Percentiles rank a stretch among this genome's conserved stretches.
Conservation (phyloP, 208 protist genomes). For the Leishmania major region DNA sequence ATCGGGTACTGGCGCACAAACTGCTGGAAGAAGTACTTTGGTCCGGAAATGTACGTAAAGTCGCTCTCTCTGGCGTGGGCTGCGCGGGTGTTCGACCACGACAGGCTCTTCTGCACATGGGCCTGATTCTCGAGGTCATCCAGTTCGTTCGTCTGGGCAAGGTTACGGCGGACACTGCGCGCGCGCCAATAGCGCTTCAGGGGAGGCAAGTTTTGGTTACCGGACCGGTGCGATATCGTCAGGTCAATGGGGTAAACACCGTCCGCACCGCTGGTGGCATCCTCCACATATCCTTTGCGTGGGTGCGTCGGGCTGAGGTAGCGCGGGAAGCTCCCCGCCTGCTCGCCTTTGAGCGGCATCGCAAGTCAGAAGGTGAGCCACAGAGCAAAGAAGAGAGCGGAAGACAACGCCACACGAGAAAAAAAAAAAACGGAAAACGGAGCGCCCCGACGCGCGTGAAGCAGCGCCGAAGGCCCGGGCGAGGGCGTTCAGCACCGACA, state of each 20-base stretch:
- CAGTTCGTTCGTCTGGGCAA: constrained; percentile 28
- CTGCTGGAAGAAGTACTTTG: constrained; percentile 76
- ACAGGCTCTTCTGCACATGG: constrained; percentile 10
- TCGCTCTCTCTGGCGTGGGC: constrained; percentile 27
- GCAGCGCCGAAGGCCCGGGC: not conserved
- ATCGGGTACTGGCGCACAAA: constrained; percentile 76
- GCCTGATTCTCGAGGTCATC: constrained; percentile 28
- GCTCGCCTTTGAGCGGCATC: constrained; percentile 13
- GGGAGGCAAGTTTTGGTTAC: constrained; percentile 42
- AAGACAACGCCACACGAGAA: not conserved
- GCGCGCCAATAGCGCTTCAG: constrained; percentile 55
- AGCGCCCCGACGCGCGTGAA: not conserved
- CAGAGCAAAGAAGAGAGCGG: constrained; percentile 3
- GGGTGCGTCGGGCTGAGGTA: constrained; percentile 13
- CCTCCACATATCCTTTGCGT: not conserved
- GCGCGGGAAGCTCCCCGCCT: constrained; percentile 3
- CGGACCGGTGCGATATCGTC: constrained; percentile 38
- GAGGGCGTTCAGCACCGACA: too few species aligned
- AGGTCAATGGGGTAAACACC: constrained; percentile 44
- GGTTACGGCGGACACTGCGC: constrained; percentile 43
- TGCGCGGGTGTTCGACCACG: constrained; percentile 8
- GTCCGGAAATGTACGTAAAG: constrained; percentile 78
- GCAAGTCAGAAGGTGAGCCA: not conserved
- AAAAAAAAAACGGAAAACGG: not conserved
- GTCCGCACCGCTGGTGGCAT: constrained; percentile 13